Evolutionary conservation across 2,329 filamentous ascomycete genomes (phyloP).

Genomic region (Ophiosphaerella herpotricha): DNA sequence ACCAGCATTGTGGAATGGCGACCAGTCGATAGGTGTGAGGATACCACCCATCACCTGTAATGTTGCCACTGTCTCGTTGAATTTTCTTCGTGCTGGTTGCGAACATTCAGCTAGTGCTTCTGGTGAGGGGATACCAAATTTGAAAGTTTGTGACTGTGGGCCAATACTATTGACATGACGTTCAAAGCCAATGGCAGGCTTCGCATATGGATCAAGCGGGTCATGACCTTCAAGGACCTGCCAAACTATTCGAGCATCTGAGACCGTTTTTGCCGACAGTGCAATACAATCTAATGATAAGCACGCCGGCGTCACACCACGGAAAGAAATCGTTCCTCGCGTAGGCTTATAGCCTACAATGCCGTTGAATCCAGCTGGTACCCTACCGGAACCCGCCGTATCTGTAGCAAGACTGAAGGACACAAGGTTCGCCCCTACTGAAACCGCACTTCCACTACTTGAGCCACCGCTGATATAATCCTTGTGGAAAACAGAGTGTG

Average conservation of each 20-base stretch:
- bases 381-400: constrained; percentile 59
- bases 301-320: constrained; percentile 60
- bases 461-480: constrained; percentile 62
- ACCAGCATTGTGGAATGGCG: constrained; percentile 57
- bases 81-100: constrained; percentile 44
- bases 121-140: constrained; percentile 55
- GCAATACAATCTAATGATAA: constrained; percentile 63
- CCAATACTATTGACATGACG: constrained; percentile 43
- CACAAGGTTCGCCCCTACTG: constrained; percentile 58
- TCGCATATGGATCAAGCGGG: constrained; percentile 57
- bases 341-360: constrained; percentile 59
- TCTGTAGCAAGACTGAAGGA: constrained; percentile 63
- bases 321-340: constrained; percentile 56
- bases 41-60: constrained; percentile 35
- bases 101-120: constrained; percentile 51
- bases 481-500: constrained; percentile 57
- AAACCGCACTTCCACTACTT: constrained; percentile 61
- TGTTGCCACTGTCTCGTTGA: constrained; percentile 35
- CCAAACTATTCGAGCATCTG: constrained; percentile 57
- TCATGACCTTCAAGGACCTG: constrained; percentile 55
- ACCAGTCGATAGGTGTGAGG: constrained; percentile 39
- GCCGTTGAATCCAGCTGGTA: constrained; percentile 60
- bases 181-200: constrained; percentile 42
- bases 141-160: constrained; percentile 48
- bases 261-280: constrained; percentile 56